Percentiles rank a stretch among this genome's conserved stretches.
Evolutionary conservation across 108 stramenopile genomes (phyloP).

Genomic region (Cyclotella kingstonii): DNA sequence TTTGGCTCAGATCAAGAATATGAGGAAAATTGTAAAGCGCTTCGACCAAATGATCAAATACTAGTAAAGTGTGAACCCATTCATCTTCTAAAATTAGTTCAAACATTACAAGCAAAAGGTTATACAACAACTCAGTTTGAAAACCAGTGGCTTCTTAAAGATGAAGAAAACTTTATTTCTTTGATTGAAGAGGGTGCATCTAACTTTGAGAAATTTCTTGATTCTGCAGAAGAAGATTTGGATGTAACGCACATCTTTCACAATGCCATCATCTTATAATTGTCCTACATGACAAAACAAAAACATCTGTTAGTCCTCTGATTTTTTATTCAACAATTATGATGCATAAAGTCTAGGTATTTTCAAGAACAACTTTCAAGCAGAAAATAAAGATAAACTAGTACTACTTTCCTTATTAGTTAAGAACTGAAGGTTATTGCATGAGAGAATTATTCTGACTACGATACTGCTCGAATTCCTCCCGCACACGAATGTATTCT

Average conservation of each 20-base stretch:
- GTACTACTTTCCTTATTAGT: no score
- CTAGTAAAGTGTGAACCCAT: slow-evolving; percentile 57
- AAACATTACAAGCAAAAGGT: slow-evolving; percentile 34
- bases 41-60: slow-evolving; percentile 19
- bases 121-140: slow-evolving; percentile 53
- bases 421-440: no score
- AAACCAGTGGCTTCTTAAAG: slow-evolving; percentile 55
- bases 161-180: slow-evolving; percentile 39
- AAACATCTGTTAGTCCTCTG: no score
- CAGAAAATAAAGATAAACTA: no score
- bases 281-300: no score
- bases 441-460: no score
- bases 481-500: slow-evolving; percentile 39
- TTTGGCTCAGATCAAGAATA: slow-evolving; percentile 19
- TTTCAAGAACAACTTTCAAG: no score
- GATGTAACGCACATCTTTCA: slow-evolving; percentile 72
- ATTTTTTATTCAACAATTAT: no score
- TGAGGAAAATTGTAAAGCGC: background rate
- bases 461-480: slow-evolving; percentile 40
- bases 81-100: slow-evolving; percentile 50
- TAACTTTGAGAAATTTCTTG: slow-evolving; percentile 55
- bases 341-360: no score
- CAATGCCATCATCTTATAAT: no score
- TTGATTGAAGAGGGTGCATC: slow-evolving; percentile 44
- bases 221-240: slow-evolving; percentile 59